A percentile compares a stretch with the other conserved stretches of the same genome.
Evolutionary conservation across 441 rosid genomes (phyloP).

Genomic region (Melastoma candidum): DNA sequence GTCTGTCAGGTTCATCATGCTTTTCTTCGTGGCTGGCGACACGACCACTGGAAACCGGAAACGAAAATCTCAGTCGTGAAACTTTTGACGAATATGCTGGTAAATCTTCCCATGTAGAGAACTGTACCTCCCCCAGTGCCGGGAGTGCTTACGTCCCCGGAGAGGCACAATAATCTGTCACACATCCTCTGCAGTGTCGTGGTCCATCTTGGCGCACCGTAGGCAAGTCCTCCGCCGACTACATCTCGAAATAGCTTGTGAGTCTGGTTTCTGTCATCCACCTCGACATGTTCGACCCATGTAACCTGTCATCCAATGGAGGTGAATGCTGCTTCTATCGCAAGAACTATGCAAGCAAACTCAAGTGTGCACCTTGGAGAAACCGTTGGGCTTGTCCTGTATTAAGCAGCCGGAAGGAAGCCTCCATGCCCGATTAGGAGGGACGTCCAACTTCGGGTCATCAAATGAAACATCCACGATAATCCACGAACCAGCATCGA

Average conservation of each 20-base stretch:
- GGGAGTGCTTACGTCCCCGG: conserved; percentile 4
- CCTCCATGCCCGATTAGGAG: conserved; percentile 30
- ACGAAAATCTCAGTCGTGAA: background rate
- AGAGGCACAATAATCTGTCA: conserved; percentile 38
- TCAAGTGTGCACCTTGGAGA: conserved; percentile 29
- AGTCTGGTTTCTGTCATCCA: conserved; percentile 37
- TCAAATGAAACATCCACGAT: conserved; percentile 44
- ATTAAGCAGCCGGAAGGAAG: conserved; percentile 82
- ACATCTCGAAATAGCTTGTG: conserved; percentile 50
- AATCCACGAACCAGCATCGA: conserved; percentile 44
- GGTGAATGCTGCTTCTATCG: too few species aligned
- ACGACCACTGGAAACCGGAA: conserved; percentile 15
- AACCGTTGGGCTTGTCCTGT: conserved; percentile 40
- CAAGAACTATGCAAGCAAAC: background rate
- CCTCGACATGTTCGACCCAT: conserved; percentile 81
- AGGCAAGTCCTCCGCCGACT: conserved; percentile 27
- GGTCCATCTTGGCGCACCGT: conserved; percentile 64
- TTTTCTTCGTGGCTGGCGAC: conserved; percentile 24
- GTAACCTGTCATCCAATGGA: conserved; percentile 30
- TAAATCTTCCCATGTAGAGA: background rate
- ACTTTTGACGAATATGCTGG: too few species aligned
- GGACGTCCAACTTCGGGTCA: conserved; percentile 13
- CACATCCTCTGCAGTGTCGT: conserved; percentile 44
- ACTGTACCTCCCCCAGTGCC: conserved; percentile 34
- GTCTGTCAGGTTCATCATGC: conserved; percentile 40